A percentile compares a stretch with the other conserved stretches of the same genome.
Evolutionary conservation across 2,329 filamentous ascomycete genomes (phyloP).

Genomic region (Neonectria magnoliae): DNA sequence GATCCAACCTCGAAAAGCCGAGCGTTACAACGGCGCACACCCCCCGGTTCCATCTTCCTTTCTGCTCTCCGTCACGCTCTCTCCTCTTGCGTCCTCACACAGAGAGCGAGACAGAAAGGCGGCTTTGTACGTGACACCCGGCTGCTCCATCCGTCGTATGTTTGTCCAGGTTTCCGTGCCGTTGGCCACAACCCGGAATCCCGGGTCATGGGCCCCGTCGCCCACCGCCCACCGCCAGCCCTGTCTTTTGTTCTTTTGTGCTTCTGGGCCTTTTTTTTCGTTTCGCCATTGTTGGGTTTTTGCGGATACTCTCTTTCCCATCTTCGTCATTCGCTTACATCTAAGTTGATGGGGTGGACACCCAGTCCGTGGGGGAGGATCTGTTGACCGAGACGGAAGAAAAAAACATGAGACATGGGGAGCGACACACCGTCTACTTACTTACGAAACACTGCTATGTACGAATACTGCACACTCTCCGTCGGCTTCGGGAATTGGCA

Average conservation of each 20-base stretch:
- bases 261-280: slow-evolving; percentile 2
- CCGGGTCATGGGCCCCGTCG: slow-evolving; percentile 28
- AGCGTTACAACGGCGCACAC: slow-evolving; percentile 10
- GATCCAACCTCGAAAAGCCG: slow-evolving; percentile 16
- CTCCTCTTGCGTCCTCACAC: neutral
- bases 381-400: slow-evolving; percentile 1
- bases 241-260: slow-evolving; percentile 15
- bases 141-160: slow-evolving; percentile 26
- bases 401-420: neutral
- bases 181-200: slow-evolving; percentile 24
- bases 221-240: slow-evolving; percentile 14
- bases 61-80: neutral
- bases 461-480: neutral
- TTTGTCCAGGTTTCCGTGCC: slow-evolving; percentile 23
- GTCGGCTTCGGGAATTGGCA: slow-evolving; percentile 20
- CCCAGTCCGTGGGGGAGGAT: neutral
- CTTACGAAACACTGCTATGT: neutral
- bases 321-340: slow-evolving; percentile 5
- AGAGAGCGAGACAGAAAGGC: neutral
- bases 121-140: slow-evolving; percentile 4
- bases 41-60: neutral
- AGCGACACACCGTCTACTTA: slow-evolving; percentile 9
- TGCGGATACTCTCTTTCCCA: neutral
- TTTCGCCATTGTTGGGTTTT: neutral
- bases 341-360: neutral